Percentiles rank a stretch among this genome's conserved stretches.
Evolutionary conservation across 2,329 filamentous ascomycete genomes (phyloP).

Genomic region (Botrytis hyacinthi): DNA sequence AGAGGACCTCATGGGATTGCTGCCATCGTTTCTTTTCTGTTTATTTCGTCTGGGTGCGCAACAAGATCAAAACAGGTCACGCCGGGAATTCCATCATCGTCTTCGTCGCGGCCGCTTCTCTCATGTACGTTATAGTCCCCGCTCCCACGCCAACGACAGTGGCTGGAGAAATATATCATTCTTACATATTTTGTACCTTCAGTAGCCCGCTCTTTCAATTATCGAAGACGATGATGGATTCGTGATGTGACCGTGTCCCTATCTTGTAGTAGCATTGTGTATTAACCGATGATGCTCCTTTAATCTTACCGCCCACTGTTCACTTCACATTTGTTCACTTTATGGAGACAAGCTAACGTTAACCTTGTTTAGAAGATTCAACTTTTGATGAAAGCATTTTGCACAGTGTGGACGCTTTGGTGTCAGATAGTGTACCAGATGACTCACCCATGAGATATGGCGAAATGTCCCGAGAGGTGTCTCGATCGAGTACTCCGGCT

Average conservation of each 20-base stretch:
- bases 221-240: conserved; percentile 61
- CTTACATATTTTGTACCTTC: conserved; percentile 43
- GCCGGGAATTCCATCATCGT: conserved; percentile 69
- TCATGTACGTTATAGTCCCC: conserved; percentile 65
- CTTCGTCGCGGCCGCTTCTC: conserved; percentile 52
- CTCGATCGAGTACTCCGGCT: conserved; percentile 41
- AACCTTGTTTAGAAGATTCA: conserved; percentile 50
- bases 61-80: conserved; percentile 31
- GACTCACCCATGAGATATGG: conserved; percentile 25
- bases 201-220: conserved; percentile 37
- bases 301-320: conserved; percentile 15
- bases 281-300: conserved; percentile 40
- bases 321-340: neutral
- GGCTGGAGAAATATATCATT: conserved; percentile 52
- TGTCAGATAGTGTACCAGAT: conserved; percentile 51
- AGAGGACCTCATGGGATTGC: conserved; percentile 34
- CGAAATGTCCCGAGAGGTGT: conserved; percentile 24
- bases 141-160: conserved; percentile 40
- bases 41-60: conserved; percentile 31
- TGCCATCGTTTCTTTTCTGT: conserved; percentile 30
- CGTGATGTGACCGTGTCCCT: conserved; percentile 46
- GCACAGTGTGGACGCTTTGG: conserved; percentile 59
- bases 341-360: conserved; percentile 27
- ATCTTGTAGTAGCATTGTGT: conserved; percentile 34
- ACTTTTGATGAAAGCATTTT: conserved; percentile 59